Conservation (phyloP, 1,139 yeast species). For the Kazachstania sp. region DNA sequence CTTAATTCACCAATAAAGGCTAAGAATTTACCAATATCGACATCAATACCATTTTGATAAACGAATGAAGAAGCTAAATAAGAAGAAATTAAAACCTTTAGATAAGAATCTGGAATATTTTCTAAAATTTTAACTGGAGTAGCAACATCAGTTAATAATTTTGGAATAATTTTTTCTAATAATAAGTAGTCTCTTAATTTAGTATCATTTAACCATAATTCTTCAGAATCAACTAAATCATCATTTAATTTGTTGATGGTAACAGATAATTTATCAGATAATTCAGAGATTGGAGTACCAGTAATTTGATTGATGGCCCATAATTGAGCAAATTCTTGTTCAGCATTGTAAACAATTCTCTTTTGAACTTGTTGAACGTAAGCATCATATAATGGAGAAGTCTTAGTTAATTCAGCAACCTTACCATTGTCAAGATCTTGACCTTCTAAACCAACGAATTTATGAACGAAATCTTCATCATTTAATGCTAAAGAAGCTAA, state of each 20-base stretch:
- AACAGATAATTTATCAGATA: slow-evolving; percentile 77
- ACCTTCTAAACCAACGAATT: slow-evolving; percentile 35
- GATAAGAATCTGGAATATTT: slow-evolving; percentile 81
- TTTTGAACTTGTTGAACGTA: slow-evolving; percentile 80
- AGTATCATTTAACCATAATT: slow-evolving; percentile 76
- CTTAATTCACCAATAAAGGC: slow-evolving; percentile 30
- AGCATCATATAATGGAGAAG: slow-evolving; percentile 65
- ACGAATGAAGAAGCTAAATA: slow-evolving; percentile 84
- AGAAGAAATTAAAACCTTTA: slow-evolving; percentile 86
- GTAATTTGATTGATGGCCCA: slow-evolving; percentile 69
- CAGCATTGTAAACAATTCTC: slow-evolving; percentile 69
- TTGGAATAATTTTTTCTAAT: slow-evolving; percentile 64
- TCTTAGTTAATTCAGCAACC: neutral
- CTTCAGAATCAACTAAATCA: slow-evolving; percentile 73
- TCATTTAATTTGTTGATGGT: slow-evolving; percentile 87
- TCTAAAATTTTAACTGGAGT: slow-evolving; percentile 67
- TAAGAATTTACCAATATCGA: slow-evolving; percentile 31
- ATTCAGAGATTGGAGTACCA: slow-evolving; percentile 63
- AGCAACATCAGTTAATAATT: slow-evolving; percentile 56
- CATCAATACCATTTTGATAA: slow-evolving; percentile 71
- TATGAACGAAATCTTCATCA: slow-evolving; percentile 69
- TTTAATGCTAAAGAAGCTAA: slow-evolving; percentile 88
- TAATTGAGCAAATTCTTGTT: slow-evolving; percentile 74
- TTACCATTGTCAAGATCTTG: slow-evolving; percentile 12
- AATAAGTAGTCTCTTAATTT: slow-evolving; percentile 72